phyloP scores from a whole-genome alignment of 2,329 filamentous ascomycete genomes.

The Neopestalotiopsis sp. region DNA sequence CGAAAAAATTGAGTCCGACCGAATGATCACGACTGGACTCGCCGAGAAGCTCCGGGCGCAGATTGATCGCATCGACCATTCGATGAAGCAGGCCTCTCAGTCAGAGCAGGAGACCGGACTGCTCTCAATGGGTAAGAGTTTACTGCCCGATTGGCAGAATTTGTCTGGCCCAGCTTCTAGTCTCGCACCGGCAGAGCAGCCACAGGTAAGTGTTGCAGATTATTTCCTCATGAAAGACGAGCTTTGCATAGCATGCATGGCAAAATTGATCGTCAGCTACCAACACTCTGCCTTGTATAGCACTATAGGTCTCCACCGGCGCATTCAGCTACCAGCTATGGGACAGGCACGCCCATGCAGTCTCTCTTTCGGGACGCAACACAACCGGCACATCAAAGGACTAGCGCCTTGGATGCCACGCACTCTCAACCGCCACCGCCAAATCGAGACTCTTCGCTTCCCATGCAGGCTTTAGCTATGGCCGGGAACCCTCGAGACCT shows the following conservation, averaged over 20 bases:
- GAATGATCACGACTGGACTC: constrained; percentile 13
- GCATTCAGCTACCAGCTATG: background rate
- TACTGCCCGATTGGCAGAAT: constrained; percentile 1
- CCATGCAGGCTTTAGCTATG: background rate
- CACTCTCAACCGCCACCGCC: background rate
- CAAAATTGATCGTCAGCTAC: background rate
- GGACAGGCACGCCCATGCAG: background rate
- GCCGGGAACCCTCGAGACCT: background rate
- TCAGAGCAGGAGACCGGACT: background rate
- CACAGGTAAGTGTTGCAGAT: background rate
- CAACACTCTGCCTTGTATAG: background rate
- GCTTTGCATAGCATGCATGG: background rate
- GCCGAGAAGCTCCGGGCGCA: constrained; percentile 5
- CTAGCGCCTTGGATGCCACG: background rate
- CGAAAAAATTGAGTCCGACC: constrained; percentile 10
- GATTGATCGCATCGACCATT: constrained; percentile 4
- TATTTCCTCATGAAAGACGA: background rate
- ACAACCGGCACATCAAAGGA: background rate
- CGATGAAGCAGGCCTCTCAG: background rate
- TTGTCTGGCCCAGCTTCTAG: background rate
- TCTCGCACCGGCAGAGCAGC: background rate
- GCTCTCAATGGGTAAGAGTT: constrained; percentile 5
- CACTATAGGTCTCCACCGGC: background rate
- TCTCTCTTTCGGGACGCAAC: background rate
- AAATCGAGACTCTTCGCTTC: background rate